Evolutionary conservation across 2,329 filamentous ascomycete genomes (phyloP).

Genomic region (Cordyceps cicadae): DNA sequence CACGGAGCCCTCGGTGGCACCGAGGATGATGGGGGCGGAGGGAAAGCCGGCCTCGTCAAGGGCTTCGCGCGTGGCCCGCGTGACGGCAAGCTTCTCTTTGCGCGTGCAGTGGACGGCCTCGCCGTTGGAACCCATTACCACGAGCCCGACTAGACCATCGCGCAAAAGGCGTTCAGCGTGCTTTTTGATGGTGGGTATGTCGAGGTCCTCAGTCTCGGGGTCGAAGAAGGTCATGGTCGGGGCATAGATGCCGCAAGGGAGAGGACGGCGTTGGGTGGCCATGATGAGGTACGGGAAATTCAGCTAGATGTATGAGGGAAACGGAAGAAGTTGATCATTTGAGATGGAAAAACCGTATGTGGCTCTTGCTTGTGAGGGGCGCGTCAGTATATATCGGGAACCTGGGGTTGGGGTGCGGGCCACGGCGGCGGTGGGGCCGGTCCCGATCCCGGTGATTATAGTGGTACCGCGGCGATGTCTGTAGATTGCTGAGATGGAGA

Average conservation of each 20-base stretch:
- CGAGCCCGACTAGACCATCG: conserved; percentile 71
- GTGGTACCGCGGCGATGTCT: background rate
- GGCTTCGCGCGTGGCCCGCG: conserved; percentile 69
- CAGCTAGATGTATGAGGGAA: background rate
- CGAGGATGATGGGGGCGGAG: conserved; percentile 71
- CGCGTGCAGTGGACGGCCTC: conserved; percentile 79
- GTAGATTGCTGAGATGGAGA: background rate
- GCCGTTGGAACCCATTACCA: conserved; percentile 85
- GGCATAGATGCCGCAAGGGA: conserved; percentile 77
- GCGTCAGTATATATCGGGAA: background rate
- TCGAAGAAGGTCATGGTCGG: conserved; percentile 90
- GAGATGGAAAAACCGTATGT: background rate
- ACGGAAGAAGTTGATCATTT: background rate
- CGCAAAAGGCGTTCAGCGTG: conserved; percentile 71
- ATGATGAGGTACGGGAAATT: background rate
- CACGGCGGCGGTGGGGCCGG: conserved; percentile 6
- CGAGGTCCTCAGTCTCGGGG: conserved; percentile 73
- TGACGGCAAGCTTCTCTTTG: conserved; percentile 68
- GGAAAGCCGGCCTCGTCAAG: conserved; percentile 72
- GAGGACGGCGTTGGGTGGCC: conserved; percentile 38
- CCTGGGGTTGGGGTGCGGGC: background rate
- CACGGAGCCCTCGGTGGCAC: conserved; percentile 74
- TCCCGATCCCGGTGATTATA: background rate
- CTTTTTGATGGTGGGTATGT: conserved; percentile 69
- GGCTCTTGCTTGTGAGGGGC: background rate